Evolutionary conservation across 2,329 filamentous ascomycete species (phyloP).

Genomic region (Epichloe bromicola): DNA sequence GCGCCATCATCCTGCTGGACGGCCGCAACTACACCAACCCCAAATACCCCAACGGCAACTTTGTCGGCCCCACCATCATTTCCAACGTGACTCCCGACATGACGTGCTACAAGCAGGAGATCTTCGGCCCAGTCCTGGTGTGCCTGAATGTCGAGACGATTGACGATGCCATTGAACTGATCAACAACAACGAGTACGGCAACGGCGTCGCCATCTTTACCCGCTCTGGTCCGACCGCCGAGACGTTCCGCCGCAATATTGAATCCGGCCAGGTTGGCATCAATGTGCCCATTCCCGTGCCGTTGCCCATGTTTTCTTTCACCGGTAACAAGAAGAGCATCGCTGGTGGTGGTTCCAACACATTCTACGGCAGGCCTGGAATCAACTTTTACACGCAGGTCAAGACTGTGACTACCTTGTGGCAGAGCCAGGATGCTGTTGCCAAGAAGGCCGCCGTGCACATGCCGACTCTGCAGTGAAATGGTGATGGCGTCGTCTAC

Average conservation of each 20-base stretch:
- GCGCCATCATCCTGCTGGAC: slow-evolving; percentile 71
- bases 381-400: slow-evolving; percentile 92
- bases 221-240: slow-evolving; percentile 60
- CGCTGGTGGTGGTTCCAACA: slow-evolving; percentile 81
- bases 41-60: slow-evolving; percentile 79
- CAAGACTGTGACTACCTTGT: slow-evolving; percentile 93
- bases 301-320: slow-evolving; percentile 59
- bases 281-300: slow-evolving; percentile 68
- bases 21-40: slow-evolving; percentile 60
- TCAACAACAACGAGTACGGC: slow-evolving; percentile 78
- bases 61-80: slow-evolving; percentile 74
- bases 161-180: slow-evolving; percentile 67
- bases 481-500: neutral
- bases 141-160: slow-evolving; percentile 67
- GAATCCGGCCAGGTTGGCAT: slow-evolving; percentile 79
- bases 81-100: slow-evolving; percentile 67
- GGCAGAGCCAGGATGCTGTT: slow-evolving; percentile 75
- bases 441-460: slow-evolving; percentile 73
- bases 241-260: slow-evolving; percentile 66
- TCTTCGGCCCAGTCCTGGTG: slow-evolving; percentile 75
- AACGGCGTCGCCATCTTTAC: slow-evolving; percentile 84
- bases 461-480: slow-evolving; percentile 54
- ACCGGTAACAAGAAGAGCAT: slow-evolving; percentile 79
- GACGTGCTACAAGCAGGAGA: slow-evolving; percentile 76
- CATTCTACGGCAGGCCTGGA: slow-evolving; percentile 89